Base-by-base conservation (phyloP, 257 asterid species). In the Salvia rosmarinus region DNA sequence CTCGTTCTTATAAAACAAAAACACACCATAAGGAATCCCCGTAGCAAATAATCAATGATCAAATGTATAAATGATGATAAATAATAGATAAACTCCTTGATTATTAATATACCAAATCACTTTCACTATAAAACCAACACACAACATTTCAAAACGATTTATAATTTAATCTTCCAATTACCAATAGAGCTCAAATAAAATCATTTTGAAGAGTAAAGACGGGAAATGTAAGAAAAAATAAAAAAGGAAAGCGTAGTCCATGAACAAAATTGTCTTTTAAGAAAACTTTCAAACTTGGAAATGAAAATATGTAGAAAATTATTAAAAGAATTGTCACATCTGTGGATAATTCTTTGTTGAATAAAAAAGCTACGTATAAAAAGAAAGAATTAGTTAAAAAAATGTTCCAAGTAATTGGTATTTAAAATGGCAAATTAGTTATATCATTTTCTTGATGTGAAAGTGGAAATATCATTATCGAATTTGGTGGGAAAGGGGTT, bases 171-270 rank as follows among this genome's bases (percentile, higher is more conserved):
- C 4, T 46, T 30, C 7, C 17, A 21, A 17, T 60, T 19, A 1
- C 13, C 23, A 25, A 30, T 23, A 9, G 58, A 55, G 25, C 3
- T 4, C 35, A 60, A 17, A 28, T 19, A 37, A 49, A 46, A 44
- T 6, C 30, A 40, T 52, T 62, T 21, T 52, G 64, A 43, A 19
- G 56, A 49, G 19, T 21, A 0, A 16, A 30, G 17, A 59, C 19
- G 39, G 8, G 28, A 19, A 10, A 7, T 12, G 4, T 21, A 66
- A 52, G 37, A 16, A 9, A 51, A n/a, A n/a, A 51, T 5, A 64
- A 44, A 43, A 0, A 20, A 8, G 23, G 58, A 47, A 79, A 49
- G 64, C 21, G 67, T 78, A 68, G 75, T 51, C 78, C 81, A 67
- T 50, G 64, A 50, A 61, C 39, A 59, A 69, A 71, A 56, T 62